Base-by-base conservation (phyloP, 495 filamentous ascomycete genomes). In the Podospora tetraspora region DNA sequence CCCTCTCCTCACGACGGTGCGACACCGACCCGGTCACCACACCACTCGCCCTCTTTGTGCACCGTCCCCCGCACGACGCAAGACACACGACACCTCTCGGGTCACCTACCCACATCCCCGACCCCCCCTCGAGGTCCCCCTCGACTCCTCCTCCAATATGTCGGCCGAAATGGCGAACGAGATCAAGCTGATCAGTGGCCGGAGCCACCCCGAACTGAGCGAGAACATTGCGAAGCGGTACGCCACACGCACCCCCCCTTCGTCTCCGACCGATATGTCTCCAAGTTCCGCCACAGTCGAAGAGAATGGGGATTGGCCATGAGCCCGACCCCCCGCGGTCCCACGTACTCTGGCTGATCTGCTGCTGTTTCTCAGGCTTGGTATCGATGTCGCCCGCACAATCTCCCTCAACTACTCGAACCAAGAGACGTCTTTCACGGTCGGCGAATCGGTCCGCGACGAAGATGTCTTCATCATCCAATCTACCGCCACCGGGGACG, bases 391-490 rank as follows among this genome's bases (percentile, higher is more conserved):
- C 91, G 92, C 93, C 71, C 93, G 94, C 83, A 94, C 96, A 61
- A 88, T 97, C 83, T 92, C 93, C 68, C 84, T 97, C 73, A 93
- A 97, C 77, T 97, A 97, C 80, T 97, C 94, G 62, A 99, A 99
- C 83, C 93, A 97, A 74, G 95, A 99, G 78, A 97, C 92, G 16
- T 95, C 91, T 70, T 93, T 99, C 65, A 97, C 95, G 13, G 96
- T 99, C 69, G 94, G 94, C 77, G 95, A 99, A 80, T 94, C 91
- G 71, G 95, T 99, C 43, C 88, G 94, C 76, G 93, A 99, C 80
- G 94, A 97, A 84, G 94, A 97, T 89, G 94, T 97, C 76, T 99
- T 97, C 84, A 94, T 99, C 71, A 82, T 99, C 67, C 95, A 99
- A 79, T 97, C 94, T 34, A 97, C 96, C 59, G 89, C 90, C 13